These are phyloP conservation scores for Coemansia erecta DNA, from an alignment of 192 early-diverging fungal genomes.

Conservation along the genomic window DNA sequence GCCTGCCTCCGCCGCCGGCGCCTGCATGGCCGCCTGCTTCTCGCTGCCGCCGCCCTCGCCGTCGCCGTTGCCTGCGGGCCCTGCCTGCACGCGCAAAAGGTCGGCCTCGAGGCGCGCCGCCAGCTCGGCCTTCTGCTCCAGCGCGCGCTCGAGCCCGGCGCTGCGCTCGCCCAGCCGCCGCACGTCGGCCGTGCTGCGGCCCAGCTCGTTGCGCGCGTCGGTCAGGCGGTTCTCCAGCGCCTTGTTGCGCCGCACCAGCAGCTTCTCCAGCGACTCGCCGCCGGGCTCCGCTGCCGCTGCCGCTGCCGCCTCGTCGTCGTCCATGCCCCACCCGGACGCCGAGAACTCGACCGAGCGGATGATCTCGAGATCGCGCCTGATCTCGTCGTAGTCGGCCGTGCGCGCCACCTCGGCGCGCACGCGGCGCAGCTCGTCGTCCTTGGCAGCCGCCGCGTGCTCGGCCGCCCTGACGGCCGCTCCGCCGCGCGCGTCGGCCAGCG, in stretches of 20 bases:
- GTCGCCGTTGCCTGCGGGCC: neutral
- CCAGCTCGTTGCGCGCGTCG: conserved; percentile 46
- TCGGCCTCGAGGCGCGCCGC: conserved; percentile 45
- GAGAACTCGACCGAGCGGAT: conserved; percentile 68
- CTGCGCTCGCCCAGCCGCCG: conserved; percentile 40
- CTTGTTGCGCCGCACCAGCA: conserved; percentile 83
- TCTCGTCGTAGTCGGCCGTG: conserved; percentile 81
- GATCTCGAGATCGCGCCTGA: conserved; percentile 83
- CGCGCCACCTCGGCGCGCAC: conserved; percentile 56
- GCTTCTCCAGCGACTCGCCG: conserved; percentile 68
- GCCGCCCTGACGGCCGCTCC: conserved; percentile 9
- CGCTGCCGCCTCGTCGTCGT: conserved; percentile 47
- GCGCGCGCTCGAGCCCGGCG: conserved; percentile 52
- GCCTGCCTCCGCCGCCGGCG: neutral
- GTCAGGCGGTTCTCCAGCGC: conserved; percentile 70
- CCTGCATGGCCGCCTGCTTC: neutral
- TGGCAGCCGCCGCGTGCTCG: conserved; percentile 28
- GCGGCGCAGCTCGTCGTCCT: conserved; percentile 61
- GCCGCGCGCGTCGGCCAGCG: conserved; percentile 20
- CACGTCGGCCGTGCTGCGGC: conserved; percentile 40
- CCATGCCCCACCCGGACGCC: conserved; percentile 46
- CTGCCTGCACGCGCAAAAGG: conserved; percentile 18
- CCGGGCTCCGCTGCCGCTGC: conserved; percentile 42
- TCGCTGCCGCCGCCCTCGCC: neutral
- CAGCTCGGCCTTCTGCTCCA: conserved; percentile 58